Conservation (phyloP, 805 yeast genomes). For the Clavispora vitiphila region DNA sequence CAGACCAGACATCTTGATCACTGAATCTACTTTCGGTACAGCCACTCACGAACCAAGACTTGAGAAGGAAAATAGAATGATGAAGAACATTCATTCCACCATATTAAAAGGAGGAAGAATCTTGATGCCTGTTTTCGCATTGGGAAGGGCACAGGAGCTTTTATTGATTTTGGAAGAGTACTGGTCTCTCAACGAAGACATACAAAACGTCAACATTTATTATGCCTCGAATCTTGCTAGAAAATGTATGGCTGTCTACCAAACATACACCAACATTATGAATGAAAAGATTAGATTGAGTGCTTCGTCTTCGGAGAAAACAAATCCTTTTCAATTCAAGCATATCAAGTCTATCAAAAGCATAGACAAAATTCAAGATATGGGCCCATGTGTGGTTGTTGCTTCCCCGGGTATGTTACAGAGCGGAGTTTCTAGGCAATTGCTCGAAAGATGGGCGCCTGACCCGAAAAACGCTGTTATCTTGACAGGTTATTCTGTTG, state of each 20-base stretch:
- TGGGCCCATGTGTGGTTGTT: constrained; percentile 92
- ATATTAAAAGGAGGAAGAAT: constrained; percentile 86
- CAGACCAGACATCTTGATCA: constrained; percentile 83
- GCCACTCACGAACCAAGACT: constrained; percentile 91
- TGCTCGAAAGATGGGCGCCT: constrained; percentile 96
- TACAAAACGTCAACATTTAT: constrained; percentile 76
- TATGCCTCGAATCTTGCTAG: constrained; percentile 92
- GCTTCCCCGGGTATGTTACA: constrained; percentile 99
- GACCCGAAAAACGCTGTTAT: constrained; percentile 85
- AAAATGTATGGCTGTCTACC: constrained; percentile 96
- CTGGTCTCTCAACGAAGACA: constrained; percentile 81
- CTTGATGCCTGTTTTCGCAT: constrained; percentile 88
- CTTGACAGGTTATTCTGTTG: constrained; percentile 95
- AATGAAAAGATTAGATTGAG: constrained; percentile 78
- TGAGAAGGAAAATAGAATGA: constrained; percentile 78
- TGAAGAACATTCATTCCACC: constrained; percentile 79
- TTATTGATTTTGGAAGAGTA: constrained; percentile 88
- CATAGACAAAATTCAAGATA: constrained; percentile 81
- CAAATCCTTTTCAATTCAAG: constrained; percentile 87
- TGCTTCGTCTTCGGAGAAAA: constrained; percentile 33
- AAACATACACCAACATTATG: constrained; percentile 96
- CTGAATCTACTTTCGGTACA: constrained; percentile 96
- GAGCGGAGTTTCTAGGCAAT: constrained; percentile 87
- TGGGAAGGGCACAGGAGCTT: constrained; percentile 95
- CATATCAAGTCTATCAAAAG: constrained; percentile 74